Percentiles rank a stretch among this genome's conserved stretches.
phyloP scores from a whole-genome alignment of 2,329 filamentous ascomycete species.

The Penicillium sp. region DNA sequence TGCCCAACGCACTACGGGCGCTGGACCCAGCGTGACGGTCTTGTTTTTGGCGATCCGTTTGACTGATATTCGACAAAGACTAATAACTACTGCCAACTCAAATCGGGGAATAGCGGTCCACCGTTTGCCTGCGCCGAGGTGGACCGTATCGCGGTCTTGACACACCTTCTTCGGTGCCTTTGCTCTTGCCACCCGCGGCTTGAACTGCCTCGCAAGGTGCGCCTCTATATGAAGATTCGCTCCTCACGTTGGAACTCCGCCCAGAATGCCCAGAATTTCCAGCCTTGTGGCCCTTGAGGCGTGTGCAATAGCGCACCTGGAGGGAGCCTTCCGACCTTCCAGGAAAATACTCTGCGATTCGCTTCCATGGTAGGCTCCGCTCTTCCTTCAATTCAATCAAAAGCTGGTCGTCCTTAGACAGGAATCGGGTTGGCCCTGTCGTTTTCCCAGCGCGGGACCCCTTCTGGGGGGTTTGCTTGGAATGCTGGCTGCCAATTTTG shows the following conservation, averaged over 20 bases:
- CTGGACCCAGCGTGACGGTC: not conserved
- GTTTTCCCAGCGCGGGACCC: constrained; percentile 3
- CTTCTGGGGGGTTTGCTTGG: constrained; percentile 6
- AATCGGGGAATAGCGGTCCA: constrained; percentile 8
- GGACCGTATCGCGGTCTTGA: constrained; percentile 9
- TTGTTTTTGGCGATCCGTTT: not conserved
- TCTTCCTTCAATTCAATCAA: constrained; percentile 16
- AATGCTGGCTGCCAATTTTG: constrained; percentile 1
- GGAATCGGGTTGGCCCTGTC: not conserved
- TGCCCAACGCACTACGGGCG: not conserved
- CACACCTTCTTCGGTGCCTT: constrained; percentile 3
- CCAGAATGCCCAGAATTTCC: constrained; percentile 1
- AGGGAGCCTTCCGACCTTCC: constrained; percentile 10
- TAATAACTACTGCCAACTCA: not conserved
- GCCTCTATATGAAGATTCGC: not conserved
- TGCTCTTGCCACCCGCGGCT: not conserved
- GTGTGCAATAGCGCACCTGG: constrained; percentile 11
- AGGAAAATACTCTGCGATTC: constrained; percentile 13
- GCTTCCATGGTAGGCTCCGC: constrained; percentile 5
- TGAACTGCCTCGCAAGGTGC: constrained; percentile 1
- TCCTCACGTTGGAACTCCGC: not conserved
- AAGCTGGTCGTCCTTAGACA: constrained; percentile 10
- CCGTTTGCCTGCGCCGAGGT: constrained; percentile 10
- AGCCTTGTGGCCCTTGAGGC: constrained; percentile 5
- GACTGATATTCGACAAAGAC: not conserved